These are phyloP conservation scores for Ramalina intermedia DNA, from an alignment of 495 filamentous ascomycete genomes.

Conservation along the genomic window DNA sequence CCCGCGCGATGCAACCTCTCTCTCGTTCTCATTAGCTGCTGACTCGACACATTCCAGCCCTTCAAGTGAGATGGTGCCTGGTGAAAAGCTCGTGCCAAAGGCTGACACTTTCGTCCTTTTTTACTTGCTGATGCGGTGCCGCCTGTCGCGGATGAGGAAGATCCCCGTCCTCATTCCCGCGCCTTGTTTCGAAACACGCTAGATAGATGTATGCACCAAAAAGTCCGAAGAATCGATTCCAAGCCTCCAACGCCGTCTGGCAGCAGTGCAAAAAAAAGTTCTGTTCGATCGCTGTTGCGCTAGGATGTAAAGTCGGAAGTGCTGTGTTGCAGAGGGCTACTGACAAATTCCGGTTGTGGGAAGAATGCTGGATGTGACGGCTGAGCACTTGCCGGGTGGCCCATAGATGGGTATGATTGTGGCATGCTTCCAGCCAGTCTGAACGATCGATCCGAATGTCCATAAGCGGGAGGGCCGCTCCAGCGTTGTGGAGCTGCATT, in stretches of 20 bases:
- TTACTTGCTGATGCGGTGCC: too few relatives aligned
- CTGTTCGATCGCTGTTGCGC: neutral
- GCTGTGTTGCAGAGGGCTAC: constrained; percentile 7
- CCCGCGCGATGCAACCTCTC: too few relatives aligned
- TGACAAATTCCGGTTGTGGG: constrained; percentile 12
- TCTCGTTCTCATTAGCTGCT: too few relatives aligned
- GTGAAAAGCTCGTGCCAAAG: too few relatives aligned
- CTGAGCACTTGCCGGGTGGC: constrained; percentile 8
- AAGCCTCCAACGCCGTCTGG: neutral
- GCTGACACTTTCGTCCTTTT: too few relatives aligned
- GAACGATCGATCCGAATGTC: constrained; percentile 8
- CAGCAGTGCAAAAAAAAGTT: neutral
- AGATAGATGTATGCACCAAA: too few relatives aligned
- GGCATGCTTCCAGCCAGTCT: constrained; percentile 2
- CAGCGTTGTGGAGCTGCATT: neutral
- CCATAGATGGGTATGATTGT: constrained; percentile 10
- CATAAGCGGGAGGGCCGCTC: too few relatives aligned
- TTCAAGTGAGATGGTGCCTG: too few relatives aligned
- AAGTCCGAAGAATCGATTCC: neutral
- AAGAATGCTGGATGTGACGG: constrained; percentile 7
- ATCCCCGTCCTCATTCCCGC: too few relatives aligned
- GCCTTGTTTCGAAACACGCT: too few relatives aligned
- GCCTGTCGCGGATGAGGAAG: too few relatives aligned
- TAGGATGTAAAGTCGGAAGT: constrained; percentile 6
- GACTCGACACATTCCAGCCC: too few relatives aligned